Base-by-base conservation (phyloP, 2,329 filamentous ascomycete genomes). In the Calonectria pauciramosa region DNA sequence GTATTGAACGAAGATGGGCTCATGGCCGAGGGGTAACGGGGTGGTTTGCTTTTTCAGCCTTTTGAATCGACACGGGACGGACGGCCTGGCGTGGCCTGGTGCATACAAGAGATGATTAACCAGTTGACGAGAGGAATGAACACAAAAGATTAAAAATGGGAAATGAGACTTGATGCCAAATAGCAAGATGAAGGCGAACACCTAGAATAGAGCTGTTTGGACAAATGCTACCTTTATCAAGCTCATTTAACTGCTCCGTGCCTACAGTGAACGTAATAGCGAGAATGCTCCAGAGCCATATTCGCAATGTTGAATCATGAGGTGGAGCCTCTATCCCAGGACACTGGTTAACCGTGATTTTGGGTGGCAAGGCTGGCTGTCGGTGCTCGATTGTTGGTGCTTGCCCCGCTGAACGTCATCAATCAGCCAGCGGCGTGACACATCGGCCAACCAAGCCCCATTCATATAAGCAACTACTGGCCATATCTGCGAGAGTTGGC, bases 341-440 rank as follows among this genome's bases (percentile, higher is more conserved):
- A 11, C 14, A 34, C 23, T 20, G 34, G 34, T 8, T n/a, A 56
- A 32, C 30, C 4, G 52, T 11, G 26, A 30, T 56, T 56, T 34
- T 56, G 16, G 20, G 52, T 34, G 34, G 56, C 38, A 49, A 49
- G 60, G 60, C 60, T 49, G 26, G n/a, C 44, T 47, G 44, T n/a
- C 7, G 41, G 18, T 47, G 41, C 18, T 47, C 41, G 10, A 47
- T n/a, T n/a, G 41, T 47, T 47, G 44, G 56, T 41, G 23, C n/a
- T 20, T 78, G 67, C 79, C 77, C 79, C 79, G 65, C 79, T 72
- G 77, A 73, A 75, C 78, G 79, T 80, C 78, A 80, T 80, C 75
- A 60, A 72, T 41, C 51, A 32, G 64, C 56, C 54, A 60, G 52
- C 77, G 78, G 74, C 70, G 75, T 79, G 78, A 79, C 78, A 73